These are phyloP conservation scores for Pelargonium citronellum DNA, from an alignment of 441 rosid species.

Conservation along the genomic window DNA sequence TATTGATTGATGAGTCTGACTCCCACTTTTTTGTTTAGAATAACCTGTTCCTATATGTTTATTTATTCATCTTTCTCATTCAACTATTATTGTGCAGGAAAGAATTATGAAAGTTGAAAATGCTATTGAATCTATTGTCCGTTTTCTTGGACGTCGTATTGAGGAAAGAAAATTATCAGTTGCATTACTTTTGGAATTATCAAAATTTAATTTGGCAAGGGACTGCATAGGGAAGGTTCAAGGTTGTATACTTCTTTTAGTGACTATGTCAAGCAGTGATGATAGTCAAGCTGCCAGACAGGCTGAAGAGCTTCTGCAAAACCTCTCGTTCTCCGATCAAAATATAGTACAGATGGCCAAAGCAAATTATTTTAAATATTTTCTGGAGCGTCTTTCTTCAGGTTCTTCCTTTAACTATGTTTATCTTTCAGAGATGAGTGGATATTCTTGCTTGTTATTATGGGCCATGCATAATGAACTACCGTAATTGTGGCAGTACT, in stretches of 20 bases:
- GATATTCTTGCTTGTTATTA: neutral
- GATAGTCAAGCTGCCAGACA: constrained; percentile 46
- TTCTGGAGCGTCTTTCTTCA: constrained; percentile 42
- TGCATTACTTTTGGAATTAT: constrained; percentile 43
- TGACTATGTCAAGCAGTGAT: constrained; percentile 53
- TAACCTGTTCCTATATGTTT: neutral
- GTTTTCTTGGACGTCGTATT: constrained; percentile 50
- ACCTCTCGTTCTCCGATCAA: constrained; percentile 49
- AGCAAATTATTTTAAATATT: constrained; percentile 56
- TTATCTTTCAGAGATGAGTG: constrained; percentile 10
- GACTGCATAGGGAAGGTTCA: constrained; percentile 47
- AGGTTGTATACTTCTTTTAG: constrained; percentile 59
- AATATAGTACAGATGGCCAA: constrained; percentile 55
- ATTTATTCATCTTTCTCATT: constrained; percentile 13
- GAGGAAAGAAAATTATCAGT: constrained; percentile 54
- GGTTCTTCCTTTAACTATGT: constrained; percentile 30
- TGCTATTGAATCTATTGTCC: constrained; percentile 45
- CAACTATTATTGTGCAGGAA: constrained; percentile 40
- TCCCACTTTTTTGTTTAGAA: neutral
- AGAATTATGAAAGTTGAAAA: constrained; percentile 39
- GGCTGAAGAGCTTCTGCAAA: constrained; percentile 49
- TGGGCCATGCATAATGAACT: neutral
- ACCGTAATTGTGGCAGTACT: too few relatives aligned
- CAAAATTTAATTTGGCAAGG: constrained; percentile 30
- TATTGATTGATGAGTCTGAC: neutral